These are phyloP conservation scores for Cadophora sp. DNA, from an alignment of 2,329 filamentous ascomycete species.

Conservation along the genomic window DNA sequence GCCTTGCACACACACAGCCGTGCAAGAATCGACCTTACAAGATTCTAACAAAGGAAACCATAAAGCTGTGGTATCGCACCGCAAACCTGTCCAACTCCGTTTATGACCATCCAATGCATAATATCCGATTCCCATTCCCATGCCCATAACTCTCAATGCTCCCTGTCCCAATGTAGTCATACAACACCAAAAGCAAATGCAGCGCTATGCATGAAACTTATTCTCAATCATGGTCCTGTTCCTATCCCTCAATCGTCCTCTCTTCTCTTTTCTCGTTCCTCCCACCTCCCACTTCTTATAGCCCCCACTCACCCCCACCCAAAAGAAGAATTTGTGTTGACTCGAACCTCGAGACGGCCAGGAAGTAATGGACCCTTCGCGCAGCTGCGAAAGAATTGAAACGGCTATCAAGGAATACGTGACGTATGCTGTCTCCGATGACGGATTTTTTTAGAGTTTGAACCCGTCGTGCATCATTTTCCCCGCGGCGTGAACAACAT, in stretches of 20 bases:
- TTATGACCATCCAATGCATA: slow-evolving; percentile 22
- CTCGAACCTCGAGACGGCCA: background rate
- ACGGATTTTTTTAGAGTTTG: slow-evolving; percentile 6
- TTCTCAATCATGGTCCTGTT: background rate
- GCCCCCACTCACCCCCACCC: background rate
- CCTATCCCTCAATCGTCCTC: background rate
- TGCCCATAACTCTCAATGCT: slow-evolving; percentile 4
- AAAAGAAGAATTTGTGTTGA: background rate
- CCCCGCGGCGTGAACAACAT: background rate
- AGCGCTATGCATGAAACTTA: slow-evolving; percentile 22
- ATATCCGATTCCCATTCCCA: slow-evolving; percentile 5
- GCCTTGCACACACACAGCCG: background rate
- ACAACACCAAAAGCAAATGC: slow-evolving; percentile 2
- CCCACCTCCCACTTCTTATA: slow-evolving; percentile 5
- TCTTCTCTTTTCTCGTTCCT: background rate
- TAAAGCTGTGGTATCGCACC: slow-evolving; percentile 23
- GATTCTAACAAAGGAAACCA: background rate
- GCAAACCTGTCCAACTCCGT: slow-evolving; percentile 17
- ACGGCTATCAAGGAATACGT: background rate
- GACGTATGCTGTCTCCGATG: slow-evolving; percentile 14
- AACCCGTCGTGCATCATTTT: slow-evolving; percentile 11
- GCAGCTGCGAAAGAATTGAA: background rate
- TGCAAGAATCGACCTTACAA: background rate
- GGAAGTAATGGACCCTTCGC: background rate
- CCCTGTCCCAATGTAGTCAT: slow-evolving; percentile 8